Evolutionary conservation across 1,139 yeast species (phyloP).

Genomic region (Zhuliangozyma parablackwelliae): DNA sequence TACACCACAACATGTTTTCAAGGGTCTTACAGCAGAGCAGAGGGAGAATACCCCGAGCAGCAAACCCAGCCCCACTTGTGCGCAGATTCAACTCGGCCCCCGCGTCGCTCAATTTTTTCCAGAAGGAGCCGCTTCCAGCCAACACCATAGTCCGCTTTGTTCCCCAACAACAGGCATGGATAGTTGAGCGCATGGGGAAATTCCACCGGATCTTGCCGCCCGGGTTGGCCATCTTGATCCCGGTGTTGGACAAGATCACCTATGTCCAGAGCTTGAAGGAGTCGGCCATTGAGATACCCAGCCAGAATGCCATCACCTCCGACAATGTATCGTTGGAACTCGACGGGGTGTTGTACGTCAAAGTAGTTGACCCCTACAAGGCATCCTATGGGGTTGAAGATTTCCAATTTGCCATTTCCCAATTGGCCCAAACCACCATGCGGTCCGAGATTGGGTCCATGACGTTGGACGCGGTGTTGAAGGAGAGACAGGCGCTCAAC

Average conservation of each 20-base stretch:
- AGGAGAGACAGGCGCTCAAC: slow-evolving; percentile 71
- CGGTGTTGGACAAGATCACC: slow-evolving; percentile 69
- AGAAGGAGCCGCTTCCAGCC: slow-evolving; percentile 61
- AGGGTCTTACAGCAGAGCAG: not conserved
- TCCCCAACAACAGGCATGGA: slow-evolving; percentile 90
- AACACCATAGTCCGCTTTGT: slow-evolving; percentile 75
- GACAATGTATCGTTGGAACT: slow-evolving; percentile 82
- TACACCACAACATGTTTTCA: slow-evolving; percentile 4
- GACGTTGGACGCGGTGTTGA: slow-evolving; percentile 71
- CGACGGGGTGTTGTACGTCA: slow-evolving; percentile 78
- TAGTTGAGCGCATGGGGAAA: slow-evolving; percentile 88
- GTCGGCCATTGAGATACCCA: slow-evolving; percentile 77
- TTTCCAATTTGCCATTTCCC: slow-evolving; percentile 79
- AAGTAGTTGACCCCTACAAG: slow-evolving; percentile 76
- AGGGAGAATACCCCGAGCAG: too few relatives aligned
- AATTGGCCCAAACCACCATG: slow-evolving; percentile 89
- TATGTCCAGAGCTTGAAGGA: slow-evolving; percentile 83
- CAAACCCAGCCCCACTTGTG: not conserved
- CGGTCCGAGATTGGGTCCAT: slow-evolving; percentile 82
- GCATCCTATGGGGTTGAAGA: slow-evolving; percentile 89
- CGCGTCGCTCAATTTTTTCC: slow-evolving; percentile 53
- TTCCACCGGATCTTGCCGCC: slow-evolving; percentile 72
- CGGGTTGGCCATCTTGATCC: slow-evolving; percentile 70
- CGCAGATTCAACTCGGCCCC: slow-evolving; percentile 5
- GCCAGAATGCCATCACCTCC: slow-evolving; percentile 80